Percentiles rank a stretch among this genome's conserved stretches.
Conservation (phyloP, 805 yeast genomes). For the Teunomyces kruisii region DNA sequence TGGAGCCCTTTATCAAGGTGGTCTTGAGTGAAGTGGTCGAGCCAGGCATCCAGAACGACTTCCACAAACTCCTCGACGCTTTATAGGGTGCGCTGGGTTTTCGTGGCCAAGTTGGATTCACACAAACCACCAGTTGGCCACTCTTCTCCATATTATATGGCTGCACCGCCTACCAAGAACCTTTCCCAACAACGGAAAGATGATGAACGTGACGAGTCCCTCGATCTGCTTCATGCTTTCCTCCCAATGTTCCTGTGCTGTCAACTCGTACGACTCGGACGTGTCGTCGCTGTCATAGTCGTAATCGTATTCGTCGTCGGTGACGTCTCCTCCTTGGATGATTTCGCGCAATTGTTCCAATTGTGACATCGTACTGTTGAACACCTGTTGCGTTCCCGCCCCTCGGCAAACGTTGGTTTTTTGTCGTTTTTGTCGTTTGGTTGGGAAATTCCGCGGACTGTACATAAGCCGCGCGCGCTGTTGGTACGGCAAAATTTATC, state of each 20-base stretch:
- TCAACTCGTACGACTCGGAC: constrained; percentile 17
- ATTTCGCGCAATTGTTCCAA: constrained; percentile 6
- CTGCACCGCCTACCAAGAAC: constrained; percentile 58
- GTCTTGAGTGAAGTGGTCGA: constrained; percentile 32
- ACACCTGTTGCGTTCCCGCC: neutral
- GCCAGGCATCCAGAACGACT: constrained; percentile 26
- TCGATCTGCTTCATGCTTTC: constrained; percentile 61
- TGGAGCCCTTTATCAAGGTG: constrained; percentile 37
- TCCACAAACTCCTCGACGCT: constrained; percentile 26
- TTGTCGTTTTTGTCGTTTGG: neutral
- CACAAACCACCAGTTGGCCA: constrained; percentile 37
- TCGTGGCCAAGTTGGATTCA: too few relatives aligned
- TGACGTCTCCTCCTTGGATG: constrained; percentile 2
- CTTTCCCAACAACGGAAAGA: constrained; percentile 68
- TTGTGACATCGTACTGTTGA: constrained; percentile 5
- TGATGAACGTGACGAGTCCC: constrained; percentile 55
- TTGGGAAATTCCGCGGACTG: neutral
- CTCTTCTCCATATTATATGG: constrained; percentile 35
- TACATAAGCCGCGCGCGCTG: neutral
- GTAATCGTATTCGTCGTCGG: constrained; percentile 6
- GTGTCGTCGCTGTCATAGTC: constrained; percentile 11
- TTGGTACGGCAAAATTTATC: neutral
- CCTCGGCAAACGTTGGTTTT: neutral
- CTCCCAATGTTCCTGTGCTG: constrained; percentile 74
- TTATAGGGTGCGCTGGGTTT: constrained; percentile 8